Evolutionary conservation across 179 eudicot species (phyloP).

Genomic region (Sideroxylon spinosum): DNA sequence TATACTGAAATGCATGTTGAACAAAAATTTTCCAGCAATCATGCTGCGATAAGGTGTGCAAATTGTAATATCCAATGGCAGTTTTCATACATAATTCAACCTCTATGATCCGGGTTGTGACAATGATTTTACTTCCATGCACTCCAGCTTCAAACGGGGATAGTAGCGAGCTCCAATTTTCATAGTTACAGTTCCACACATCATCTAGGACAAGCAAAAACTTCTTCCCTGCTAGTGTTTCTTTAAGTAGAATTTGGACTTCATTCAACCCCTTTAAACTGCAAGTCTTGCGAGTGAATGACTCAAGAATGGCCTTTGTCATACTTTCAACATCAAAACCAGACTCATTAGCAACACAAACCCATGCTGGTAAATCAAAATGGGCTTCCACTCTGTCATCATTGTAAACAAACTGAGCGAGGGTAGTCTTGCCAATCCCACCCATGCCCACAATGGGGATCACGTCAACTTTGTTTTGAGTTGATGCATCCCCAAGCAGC

Average conservation of each 20-base stretch:
- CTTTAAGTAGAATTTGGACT: constrained; percentile 9
- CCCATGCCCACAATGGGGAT: too few relatives aligned
- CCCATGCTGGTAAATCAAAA: too few relatives aligned
- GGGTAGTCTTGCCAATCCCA: too few relatives aligned
- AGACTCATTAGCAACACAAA: too few relatives aligned
- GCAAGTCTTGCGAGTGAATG: not conserved
- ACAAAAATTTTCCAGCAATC: constrained; percentile 24
- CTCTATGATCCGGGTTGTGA: constrained; percentile 12
- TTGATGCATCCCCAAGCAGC: too few relatives aligned
- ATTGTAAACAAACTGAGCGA: too few relatives aligned
- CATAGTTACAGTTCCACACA: constrained; percentile 15
- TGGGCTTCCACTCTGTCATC: too few relatives aligned
- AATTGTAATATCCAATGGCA: not conserved
- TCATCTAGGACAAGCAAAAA: constrained; percentile 27
- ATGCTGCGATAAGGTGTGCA: constrained; percentile 6
- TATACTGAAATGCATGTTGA: constrained; percentile 13
- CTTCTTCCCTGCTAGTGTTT: constrained; percentile 1
- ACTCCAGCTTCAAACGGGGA: constrained; percentile 10
- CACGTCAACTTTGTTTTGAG: too few relatives aligned
- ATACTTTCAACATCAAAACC: constrained; percentile 13
- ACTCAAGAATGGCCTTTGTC: constrained; percentile 19
- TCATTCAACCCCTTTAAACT: not conserved
- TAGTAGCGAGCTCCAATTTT: not conserved
- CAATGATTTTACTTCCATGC: constrained; percentile 22
- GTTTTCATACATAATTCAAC: constrained; percentile 15